These are phyloP conservation scores for Geotrichum histeridarum DNA, from an alignment of 1,139 yeast genomes.

Conservation along the genomic window DNA sequence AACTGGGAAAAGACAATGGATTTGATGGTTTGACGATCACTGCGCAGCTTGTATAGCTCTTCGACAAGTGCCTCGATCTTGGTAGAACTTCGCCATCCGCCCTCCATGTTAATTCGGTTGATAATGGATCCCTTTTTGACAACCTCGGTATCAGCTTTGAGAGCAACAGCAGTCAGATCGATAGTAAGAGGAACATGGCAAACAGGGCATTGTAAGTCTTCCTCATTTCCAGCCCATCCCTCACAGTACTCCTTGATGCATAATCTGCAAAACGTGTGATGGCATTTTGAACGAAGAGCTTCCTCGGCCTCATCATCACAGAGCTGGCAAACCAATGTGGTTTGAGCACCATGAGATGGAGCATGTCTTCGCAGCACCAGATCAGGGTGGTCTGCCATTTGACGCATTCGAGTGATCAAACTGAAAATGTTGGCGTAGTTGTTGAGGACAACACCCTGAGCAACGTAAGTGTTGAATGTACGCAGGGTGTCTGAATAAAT, in stretches of 20 bases:
- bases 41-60: slow-evolving; percentile 78
- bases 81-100: slow-evolving; percentile 89
- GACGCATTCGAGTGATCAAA: slow-evolving; percentile 93
- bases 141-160: slow-evolving; percentile 61
- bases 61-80: slow-evolving; percentile 95
- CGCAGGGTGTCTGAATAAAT: slow-evolving; percentile 82
- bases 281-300: slow-evolving; percentile 90
- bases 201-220: slow-evolving; percentile 79
- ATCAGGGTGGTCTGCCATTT: slow-evolving; percentile 97
- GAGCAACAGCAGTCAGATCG: slow-evolving; percentile 80
- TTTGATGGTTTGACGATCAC: slow-evolving; percentile 83
- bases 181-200: slow-evolving; percentile 91
- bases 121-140: slow-evolving; percentile 80
- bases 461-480: slow-evolving; percentile 77
- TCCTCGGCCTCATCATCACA: slow-evolving; percentile 99
- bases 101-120: slow-evolving; percentile 77
- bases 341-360: slow-evolving; percentile 39
- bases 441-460: slow-evolving; percentile 90
- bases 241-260: slow-evolving; percentile 88
- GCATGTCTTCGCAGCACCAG: slow-evolving; percentile 67
- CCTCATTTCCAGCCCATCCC: slow-evolving; percentile 62
- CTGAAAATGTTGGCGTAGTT: slow-evolving; percentile 96
- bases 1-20: slow-evolving; percentile 95
- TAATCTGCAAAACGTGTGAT: slow-evolving; percentile 85
- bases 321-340: slow-evolving; percentile 77